Conservation (phyloP, 1,139 yeast species). For the Lodderomyces pseudojiufengensis region DNA sequence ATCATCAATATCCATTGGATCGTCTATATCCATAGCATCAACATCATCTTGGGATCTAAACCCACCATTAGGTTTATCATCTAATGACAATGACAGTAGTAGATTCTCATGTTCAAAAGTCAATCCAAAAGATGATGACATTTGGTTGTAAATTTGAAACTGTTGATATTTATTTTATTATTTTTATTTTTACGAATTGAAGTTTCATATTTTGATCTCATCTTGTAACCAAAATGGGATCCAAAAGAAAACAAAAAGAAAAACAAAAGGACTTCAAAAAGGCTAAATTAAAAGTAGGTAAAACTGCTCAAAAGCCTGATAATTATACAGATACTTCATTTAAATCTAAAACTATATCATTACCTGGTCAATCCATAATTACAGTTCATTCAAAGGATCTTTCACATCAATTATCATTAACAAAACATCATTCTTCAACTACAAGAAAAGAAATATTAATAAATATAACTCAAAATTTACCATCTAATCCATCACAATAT, state of each 20-base stretch:
- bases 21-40: constrained; percentile 6
- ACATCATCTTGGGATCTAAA: constrained; percentile 1
- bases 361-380: constrained; percentile 53
- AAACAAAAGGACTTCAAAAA: constrained; percentile 75
- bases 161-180: neutral
- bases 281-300: constrained; percentile 86
- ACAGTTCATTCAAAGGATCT: constrained; percentile 34
- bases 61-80: constrained; percentile 15
- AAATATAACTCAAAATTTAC: constrained; percentile 44
- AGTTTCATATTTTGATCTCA: constrained; percentile 2
- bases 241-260: constrained; percentile 59
- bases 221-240: constrained; percentile 37
- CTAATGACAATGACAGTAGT: constrained; percentile 25
- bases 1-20: constrained; percentile 7
- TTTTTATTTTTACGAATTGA: too few species aligned
- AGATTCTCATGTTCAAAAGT: constrained; percentile 20
- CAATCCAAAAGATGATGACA: too few species aligned
- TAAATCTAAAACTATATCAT: constrained; percentile 65
- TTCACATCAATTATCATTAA: constrained; percentile 57
- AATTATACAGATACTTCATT: constrained; percentile 86
- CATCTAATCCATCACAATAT: constrained; percentile 50
- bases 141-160: neutral
- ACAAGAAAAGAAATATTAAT: constrained; percentile 73
- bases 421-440: constrained; percentile 72
- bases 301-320: constrained; percentile 63